These are phyloP conservation scores for Botrytis cinerea DNA, from an alignment of 2,329 filamentous ascomycete genomes.

Conservation along the genomic window DNA sequence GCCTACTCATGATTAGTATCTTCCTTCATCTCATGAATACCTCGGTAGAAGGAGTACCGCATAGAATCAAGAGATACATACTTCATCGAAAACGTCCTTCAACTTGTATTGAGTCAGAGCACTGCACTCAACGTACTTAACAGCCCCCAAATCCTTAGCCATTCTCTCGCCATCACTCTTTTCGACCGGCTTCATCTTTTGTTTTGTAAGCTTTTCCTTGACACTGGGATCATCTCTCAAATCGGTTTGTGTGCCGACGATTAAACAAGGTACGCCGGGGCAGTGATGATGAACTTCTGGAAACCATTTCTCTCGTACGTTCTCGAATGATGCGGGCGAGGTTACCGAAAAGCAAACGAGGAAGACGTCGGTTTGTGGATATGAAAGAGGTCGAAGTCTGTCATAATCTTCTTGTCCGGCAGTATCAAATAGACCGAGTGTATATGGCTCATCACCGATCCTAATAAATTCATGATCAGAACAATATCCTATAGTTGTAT, in stretches of 20 bases:
- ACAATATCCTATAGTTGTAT: slow-evolving; percentile 14
- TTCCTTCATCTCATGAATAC: slow-evolving; percentile 73
- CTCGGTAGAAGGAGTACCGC: slow-evolving; percentile 5
- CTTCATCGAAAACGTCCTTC: slow-evolving; percentile 99
- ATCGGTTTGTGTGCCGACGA: slow-evolving; percentile 97
- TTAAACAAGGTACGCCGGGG: slow-evolving; percentile 94
- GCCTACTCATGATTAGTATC: slow-evolving; percentile 57
- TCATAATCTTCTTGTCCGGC: slow-evolving; percentile 99
- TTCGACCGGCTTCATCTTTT: slow-evolving; percentile 92
- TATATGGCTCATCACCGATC: slow-evolving; percentile 99
- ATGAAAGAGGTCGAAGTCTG: slow-evolving; percentile 90
- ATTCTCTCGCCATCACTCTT: slow-evolving; percentile 94
- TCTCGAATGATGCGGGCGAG: slow-evolving; percentile 96
- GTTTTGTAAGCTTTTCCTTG: slow-evolving; percentile 86
- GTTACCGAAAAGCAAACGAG: slow-evolving; percentile 98
- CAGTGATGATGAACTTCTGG: slow-evolving; percentile 99
- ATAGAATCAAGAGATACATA: slow-evolving; percentile 47
- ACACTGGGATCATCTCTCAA: slow-evolving; percentile 86
- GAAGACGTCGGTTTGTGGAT: slow-evolving; percentile 98
- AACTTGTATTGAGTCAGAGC: slow-evolving; percentile 97
- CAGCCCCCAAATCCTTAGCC: slow-evolving; percentile 94
- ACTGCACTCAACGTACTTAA: slow-evolving; percentile 99
- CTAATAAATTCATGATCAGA: slow-evolving; percentile 50
- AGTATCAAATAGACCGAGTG: slow-evolving; percentile 95
- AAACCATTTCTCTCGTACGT: slow-evolving; percentile 99